phyloP scores from a whole-genome alignment of 2,329 filamentous ascomycete genomes.

The Plectosphaerella plurivora region DNA sequence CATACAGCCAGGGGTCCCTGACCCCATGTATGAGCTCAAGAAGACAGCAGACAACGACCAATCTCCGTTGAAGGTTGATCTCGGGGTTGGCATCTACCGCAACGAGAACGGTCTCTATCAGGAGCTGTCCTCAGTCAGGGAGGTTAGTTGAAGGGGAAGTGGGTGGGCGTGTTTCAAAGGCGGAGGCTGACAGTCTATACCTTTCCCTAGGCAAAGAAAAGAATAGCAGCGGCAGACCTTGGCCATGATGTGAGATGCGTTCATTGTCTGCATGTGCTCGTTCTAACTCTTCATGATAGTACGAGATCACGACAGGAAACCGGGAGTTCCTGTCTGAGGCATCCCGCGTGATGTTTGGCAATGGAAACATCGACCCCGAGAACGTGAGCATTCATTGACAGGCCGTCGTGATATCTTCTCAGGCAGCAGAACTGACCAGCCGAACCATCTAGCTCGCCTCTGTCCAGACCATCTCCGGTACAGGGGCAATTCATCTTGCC shows the following conservation, averaged over 20 bases:
- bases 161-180: no score
- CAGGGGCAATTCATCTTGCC: conserved; percentile 29
- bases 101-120: conserved; percentile 25
- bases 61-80: conserved; percentile 24
- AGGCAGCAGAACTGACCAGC: conserved; percentile 5
- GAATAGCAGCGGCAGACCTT: conserved; percentile 12
- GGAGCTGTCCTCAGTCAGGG: conserved; percentile 21
- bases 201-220: conserved; percentile 15
- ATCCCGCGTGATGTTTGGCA: conserved; percentile 23
- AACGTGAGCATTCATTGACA: background rate
- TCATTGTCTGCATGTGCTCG: background rate
- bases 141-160: conserved; percentile 6
- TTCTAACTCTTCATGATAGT: conserved; percentile 14
- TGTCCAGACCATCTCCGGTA: conserved; percentile 32
- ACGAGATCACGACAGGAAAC: conserved; percentile 28
- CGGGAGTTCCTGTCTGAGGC: conserved; percentile 21
- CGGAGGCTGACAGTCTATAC: background rate
- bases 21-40: conserved; percentile 28
- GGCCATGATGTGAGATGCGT: conserved; percentile 19
- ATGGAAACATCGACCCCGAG: conserved; percentile 4
- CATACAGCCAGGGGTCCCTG: conserved; percentile 18
- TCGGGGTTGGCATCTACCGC: conserved; percentile 30
- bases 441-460: conserved; percentile 19
- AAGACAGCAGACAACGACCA: conserved; percentile 21
- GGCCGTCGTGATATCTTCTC: background rate